Evolutionary conservation across 1,284 basidiomycete genomes (phyloP).

Genomic region (Ustilago nuda): DNA sequence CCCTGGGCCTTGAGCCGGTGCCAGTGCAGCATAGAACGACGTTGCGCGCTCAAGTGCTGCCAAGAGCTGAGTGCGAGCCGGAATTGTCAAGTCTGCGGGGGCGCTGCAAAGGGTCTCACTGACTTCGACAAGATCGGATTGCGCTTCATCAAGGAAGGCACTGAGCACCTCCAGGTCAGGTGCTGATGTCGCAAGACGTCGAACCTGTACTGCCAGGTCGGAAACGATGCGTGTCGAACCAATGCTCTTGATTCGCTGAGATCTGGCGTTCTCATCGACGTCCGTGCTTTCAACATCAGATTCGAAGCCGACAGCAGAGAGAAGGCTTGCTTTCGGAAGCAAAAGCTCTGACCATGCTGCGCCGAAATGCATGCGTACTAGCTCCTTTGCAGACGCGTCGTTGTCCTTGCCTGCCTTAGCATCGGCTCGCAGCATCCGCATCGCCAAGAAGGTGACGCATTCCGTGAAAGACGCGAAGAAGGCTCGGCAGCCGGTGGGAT

Average conservation of each 20-base stretch:
- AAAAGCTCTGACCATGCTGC: constrained; percentile 44
- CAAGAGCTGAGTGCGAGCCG: neutral
- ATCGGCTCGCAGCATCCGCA: constrained; percentile 28
- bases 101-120: constrained; percentile 14
- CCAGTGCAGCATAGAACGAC: constrained; percentile 36
- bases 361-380: constrained; percentile 41
- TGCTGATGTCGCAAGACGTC: constrained; percentile 19
- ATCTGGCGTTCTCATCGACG: constrained; percentile 32
- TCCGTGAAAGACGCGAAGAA: constrained; percentile 80
- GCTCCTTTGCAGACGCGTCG: constrained; percentile 21
- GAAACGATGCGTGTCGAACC: constrained; percentile 73
- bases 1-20: constrained; percentile 15
- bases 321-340: constrained; percentile 21
- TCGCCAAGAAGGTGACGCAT: constrained; percentile 75
- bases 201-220: constrained; percentile 69
- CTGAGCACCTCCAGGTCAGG: constrained; percentile 11
- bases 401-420: constrained; percentile 9
- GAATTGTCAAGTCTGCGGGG: neutral
- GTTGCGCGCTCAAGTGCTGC: constrained; percentile 26
- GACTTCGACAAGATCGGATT: constrained; percentile 22
- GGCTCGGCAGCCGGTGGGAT: constrained; percentile 69
- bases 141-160: constrained; percentile 18
- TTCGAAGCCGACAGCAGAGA: constrained; percentile 68
- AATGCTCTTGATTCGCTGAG: constrained; percentile 71
- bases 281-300: constrained; percentile 28